Base-by-base conservation (phyloP, 2,329 filamentous ascomycete species). In the Colletotrichum sp. region DNA sequence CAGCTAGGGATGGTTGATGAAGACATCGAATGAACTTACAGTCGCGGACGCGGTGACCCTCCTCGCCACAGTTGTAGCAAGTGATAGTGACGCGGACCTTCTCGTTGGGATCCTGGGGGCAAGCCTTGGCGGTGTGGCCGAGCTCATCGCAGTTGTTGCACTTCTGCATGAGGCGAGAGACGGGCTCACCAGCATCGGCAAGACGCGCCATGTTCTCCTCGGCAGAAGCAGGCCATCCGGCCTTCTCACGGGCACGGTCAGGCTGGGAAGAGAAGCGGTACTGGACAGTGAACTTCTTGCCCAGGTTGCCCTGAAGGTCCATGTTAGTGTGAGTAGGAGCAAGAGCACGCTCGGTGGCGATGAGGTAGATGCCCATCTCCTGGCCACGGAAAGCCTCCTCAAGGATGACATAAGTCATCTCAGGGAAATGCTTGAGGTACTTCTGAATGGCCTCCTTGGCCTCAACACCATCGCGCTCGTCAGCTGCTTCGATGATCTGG, bases 231-330 rank as follows among this genome's bases (percentile, higher is more conserved):
- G 93, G 93, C 91, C 92, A 95, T 2, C 86, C 82, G 2, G 90
- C 87, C 24, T 87, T 87, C 82, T 94, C 90, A 68, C 90, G 90
- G 34, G 90, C 90, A 5, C 92, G 90, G 24, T 85, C 83, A 0
- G 93, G 90, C 78, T 90, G 90, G 36, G 88, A 83, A 2, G 87
- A 88, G 79, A 92, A 92, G 65, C 93, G 91, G 81, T 93, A 92
- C 0, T 90, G 90, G 66, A 95, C 87, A 1, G 89, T 89, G 79
- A 90, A 95, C 81, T 92, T 92, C 83, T 92, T 92, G 73, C 89
- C 89, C 24, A 93, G 85, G 77, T 93, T 91, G 7, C 93, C 93
- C 80, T 95, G 93, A 2, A 95, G 85, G 78, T 95, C 93, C 91
- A 95, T 93, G 83, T 94, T 93, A 76, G 92, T 94, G 78, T 92